phyloP scores from a whole-genome alignment of 441 rosid species.

The Aquilaria agallochum region DNA sequence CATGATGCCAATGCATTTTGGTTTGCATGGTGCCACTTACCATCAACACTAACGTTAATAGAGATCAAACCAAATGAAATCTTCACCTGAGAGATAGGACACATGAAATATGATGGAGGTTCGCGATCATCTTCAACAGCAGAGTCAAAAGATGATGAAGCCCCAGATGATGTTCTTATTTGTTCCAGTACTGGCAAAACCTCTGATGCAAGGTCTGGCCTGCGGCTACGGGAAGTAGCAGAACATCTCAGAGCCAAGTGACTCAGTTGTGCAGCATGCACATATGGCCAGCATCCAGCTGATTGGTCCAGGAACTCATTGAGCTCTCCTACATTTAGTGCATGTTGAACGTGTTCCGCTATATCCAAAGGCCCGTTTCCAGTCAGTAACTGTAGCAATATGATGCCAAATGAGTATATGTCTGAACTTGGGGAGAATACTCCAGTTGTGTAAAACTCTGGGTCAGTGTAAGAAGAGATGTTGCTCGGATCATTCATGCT shows the following conservation, averaged over 20 bases:
- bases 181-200: slow-evolving; percentile 30
- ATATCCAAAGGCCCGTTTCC: slow-evolving; percentile 23
- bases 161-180: slow-evolving; percentile 27
- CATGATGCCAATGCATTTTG: no score
- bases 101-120: slow-evolving; percentile 12
- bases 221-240: slow-evolving; percentile 17
- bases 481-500: slow-evolving; percentile 18
- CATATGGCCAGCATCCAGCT: slow-evolving; percentile 45
- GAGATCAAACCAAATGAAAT: no score
- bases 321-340: slow-evolving; percentile 14
- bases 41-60: no score
- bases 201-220: slow-evolving; percentile 41
- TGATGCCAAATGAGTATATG: slow-evolving; percentile 37
- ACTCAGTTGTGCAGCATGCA: slow-evolving; percentile 31
- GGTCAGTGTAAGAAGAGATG: slow-evolving; percentile 30
- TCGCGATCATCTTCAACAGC: slow-evolving; percentile 22
- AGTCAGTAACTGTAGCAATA: slow-evolving; percentile 31
- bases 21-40: no score
- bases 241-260: slow-evolving; percentile 42
- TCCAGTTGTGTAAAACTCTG: slow-evolving; percentile 22
- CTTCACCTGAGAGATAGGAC: slow-evolving; percentile 11
- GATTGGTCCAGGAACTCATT: slow-evolving; percentile 25
- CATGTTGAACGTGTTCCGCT: slow-evolving; percentile 14
- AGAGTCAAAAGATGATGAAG: slow-evolving; percentile 17
- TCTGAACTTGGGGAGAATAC: slow-evolving; percentile 34